Evolutionary conservation across 2,329 filamentous ascomycete species (phyloP).

Genomic region (Lanzia echinophila): DNA sequence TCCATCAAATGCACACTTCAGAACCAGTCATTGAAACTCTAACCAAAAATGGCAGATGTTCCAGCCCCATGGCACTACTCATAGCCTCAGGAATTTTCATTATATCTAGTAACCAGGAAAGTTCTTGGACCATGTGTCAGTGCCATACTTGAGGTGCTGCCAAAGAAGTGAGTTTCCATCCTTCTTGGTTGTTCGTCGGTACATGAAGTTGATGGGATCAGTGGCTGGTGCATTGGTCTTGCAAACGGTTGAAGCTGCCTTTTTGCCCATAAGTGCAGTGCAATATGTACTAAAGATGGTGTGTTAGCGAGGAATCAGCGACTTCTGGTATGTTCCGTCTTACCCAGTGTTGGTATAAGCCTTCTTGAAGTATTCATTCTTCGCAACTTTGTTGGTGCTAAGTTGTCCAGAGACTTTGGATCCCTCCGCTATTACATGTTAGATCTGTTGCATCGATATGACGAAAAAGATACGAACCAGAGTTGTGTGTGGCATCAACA

Average conservation of each 20-base stretch:
- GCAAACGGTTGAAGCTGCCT: constrained; percentile 2
- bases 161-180: constrained; percentile 3
- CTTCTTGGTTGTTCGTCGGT: constrained; percentile 4
- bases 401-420: constrained; percentile 1
- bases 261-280: not conserved
- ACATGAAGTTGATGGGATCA: constrained; percentile 8
- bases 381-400: not conserved
- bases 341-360: not conserved
- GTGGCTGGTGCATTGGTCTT: not conserved
- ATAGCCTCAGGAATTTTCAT: no score
- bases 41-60: no score
- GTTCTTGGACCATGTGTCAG: constrained; percentile 6
- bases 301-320: not conserved
- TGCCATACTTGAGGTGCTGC: constrained; percentile 5
- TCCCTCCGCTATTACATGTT: not conserved
- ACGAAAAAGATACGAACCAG: not conserved
- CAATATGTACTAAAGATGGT: not conserved
- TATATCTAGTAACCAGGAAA: not conserved
- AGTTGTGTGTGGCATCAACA: not conserved
- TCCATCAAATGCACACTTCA: no score
- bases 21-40: no score
- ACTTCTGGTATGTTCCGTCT: not conserved
- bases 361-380: constrained; percentile 1
- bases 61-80: not conserved
- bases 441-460: not conserved